Evolutionary conservation across 805 yeast species (phyloP).

Genomic region (Komagataella phaffii): DNA sequence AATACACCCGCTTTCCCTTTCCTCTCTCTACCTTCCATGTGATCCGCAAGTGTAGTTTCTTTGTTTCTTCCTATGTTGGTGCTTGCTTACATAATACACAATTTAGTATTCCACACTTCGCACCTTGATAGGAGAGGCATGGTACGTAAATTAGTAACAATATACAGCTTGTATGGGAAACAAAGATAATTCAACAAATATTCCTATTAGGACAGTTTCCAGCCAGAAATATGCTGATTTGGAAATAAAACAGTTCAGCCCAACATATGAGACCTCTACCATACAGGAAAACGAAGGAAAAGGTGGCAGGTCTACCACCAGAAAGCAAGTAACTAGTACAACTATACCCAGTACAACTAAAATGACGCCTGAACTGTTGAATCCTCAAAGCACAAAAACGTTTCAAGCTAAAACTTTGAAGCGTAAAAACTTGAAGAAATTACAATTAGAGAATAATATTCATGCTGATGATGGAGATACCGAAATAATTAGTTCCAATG

Average conservation of each 20-base stretch:
- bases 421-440: conserved; percentile 45
- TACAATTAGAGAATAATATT: conserved; percentile 21
- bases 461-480: conserved; percentile 8
- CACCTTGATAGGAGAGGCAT: not conserved
- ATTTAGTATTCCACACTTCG: not conserved
- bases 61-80: not conserved
- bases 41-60: too few relatives aligned
- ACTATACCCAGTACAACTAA: not conserved
- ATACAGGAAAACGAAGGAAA: not conserved
- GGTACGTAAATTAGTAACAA: not conserved
- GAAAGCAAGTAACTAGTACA: not conserved
- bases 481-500: conserved; percentile 13
- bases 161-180: not conserved
- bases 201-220: not conserved
- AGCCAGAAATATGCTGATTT: not conserved
- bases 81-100: not conserved
- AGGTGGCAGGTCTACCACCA: not conserved
- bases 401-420: conserved; percentile 26
- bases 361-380: not conserved
- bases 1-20: not conserved
- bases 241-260: not conserved
- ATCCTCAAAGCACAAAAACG: not conserved
- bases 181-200: not conserved
- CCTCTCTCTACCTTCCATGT: not conserved
- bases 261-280: not conserved